Base-by-base conservation (phyloP, 139 green algal species). In the Chlorella sp. region DNA sequence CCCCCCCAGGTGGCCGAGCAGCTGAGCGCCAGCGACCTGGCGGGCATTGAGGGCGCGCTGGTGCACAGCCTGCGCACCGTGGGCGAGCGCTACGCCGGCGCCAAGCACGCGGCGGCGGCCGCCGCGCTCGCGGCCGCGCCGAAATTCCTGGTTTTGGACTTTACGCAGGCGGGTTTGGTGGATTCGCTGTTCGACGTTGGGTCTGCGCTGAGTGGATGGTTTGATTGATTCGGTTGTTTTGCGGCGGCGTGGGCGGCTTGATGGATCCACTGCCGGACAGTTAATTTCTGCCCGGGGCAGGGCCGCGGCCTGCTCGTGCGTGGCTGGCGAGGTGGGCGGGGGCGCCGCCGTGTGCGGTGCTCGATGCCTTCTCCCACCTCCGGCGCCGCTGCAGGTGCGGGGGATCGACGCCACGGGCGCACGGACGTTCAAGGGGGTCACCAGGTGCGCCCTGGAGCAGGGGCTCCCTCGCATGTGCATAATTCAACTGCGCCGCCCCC, bases 381-480 rank as follows among this genome's bases (percentile, higher is more conserved):
- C n/a, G n/a, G n/a, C n/a, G n/a, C n/a, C n/a, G n/a, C 11, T 1
- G 2, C 33, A 60, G 19, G 73, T 77, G 27, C 36, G 58, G 31
- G 79, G 79, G 15, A 60, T 84, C 42, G 79, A 84, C 27, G 59
- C 72, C 48, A 77, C 73, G 27, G 79, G 79, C 14, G 74, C 79
- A 40, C 64, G 73, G 58, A 81, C 73, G 15, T 67, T 84, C 40
- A 61, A 61, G 0, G 55, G 71, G 43, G 58, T 78, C 25, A 58
- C 53, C 71, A 69, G 43, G 71, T 31, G 27, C 38, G 68, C 35
- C 12, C 60, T n/a, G 23, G 53, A 25, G 12, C 53, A 27, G 59
- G 29, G 27, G 9, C 17, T 25, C 55, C 72, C 83, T 69, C 75
- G 27, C 53, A 31, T 91, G 68, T 59, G 87, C 9, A 62, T 90